phyloP scores from a whole-genome alignment of 2,329 filamentous ascomycete genomes.

The Aspergillus sp. region DNA sequence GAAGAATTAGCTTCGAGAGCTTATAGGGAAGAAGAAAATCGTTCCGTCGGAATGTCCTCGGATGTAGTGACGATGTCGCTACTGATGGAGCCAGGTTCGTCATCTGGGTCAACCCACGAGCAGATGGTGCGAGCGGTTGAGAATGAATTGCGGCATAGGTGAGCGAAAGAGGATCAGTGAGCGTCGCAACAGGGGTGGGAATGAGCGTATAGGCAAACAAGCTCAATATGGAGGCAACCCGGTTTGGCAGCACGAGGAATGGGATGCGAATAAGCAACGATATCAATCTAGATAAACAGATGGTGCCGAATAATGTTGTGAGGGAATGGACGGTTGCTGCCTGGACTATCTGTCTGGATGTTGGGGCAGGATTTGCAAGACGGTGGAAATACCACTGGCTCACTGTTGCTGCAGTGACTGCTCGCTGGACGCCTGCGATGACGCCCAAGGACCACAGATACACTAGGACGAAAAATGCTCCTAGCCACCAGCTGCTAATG shows the following conservation, averaged over 20 bases:
- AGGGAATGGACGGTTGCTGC: constrained; percentile 81
- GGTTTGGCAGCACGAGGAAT: constrained; percentile 78
- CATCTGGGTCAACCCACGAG: constrained; percentile 79
- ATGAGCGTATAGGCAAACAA: constrained; percentile 79
- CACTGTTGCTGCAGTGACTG: constrained; percentile 90
- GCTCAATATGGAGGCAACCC: constrained; percentile 70
- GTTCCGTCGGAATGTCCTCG: constrained; percentile 44
- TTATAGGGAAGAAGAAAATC: constrained; percentile 79
- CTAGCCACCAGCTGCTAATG: constrained; percentile 91
- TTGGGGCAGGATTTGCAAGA: constrained; percentile 75
- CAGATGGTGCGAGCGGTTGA: constrained; percentile 75
- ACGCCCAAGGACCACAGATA: constrained; percentile 94
- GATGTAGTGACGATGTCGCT: constrained; percentile 65
- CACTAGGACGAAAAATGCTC: constrained; percentile 87
- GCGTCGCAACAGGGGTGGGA: constrained; percentile 79
- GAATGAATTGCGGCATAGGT: constrained; percentile 96
- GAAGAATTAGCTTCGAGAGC: constrained; percentile 86
- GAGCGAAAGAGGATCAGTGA: constrained; percentile 89
- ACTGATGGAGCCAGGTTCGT: constrained; percentile 75
- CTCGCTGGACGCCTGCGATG: constrained; percentile 84
- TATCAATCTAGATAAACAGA: constrained; percentile 84
- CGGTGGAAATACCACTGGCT: constrained; percentile 99
- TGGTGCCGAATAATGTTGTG: constrained; percentile 88
- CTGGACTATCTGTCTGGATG: constrained; percentile 78
- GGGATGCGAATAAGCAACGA: constrained; percentile 82